Evolutionary conservation across 306 rosid species (phyloP).

Genomic region (Sphenostylis stenocarpa): DNA sequence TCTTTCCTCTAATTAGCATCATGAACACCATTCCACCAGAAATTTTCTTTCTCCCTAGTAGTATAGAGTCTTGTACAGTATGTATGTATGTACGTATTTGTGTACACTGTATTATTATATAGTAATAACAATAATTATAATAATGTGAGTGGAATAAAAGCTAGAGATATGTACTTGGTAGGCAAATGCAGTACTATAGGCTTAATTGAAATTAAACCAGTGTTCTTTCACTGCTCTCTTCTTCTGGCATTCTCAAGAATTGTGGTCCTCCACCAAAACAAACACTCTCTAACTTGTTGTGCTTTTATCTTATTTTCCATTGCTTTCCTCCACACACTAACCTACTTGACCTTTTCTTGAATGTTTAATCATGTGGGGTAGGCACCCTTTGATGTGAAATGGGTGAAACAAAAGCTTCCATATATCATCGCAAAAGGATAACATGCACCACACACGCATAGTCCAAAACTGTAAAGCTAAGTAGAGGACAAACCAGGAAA

Average conservation of each 20-base stretch:
- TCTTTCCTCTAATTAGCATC: background rate
- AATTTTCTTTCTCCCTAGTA: background rate
- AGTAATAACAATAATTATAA: background rate
- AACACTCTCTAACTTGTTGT: constrained; percentile 23
- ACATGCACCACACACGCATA: constrained; percentile 33
- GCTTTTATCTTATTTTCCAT: constrained; percentile 32
- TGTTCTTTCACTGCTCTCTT: constrained; percentile 11
- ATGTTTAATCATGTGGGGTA: constrained; percentile 39
- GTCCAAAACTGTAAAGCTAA: constrained; percentile 37
- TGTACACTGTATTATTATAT: too few species aligned
- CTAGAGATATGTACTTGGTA: constrained; percentile 30
- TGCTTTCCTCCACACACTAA: constrained; percentile 40
- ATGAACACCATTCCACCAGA: background rate
- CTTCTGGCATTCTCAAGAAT: background rate
- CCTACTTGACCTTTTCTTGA: constrained; percentile 44
- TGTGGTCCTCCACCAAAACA: constrained; percentile 52
- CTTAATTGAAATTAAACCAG: constrained; percentile 20
- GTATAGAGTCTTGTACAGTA: background rate
- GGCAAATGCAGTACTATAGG: constrained; percentile 32
- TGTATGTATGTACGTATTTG: background rate
- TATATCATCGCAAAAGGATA: constrained; percentile 14
- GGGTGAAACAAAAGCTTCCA: constrained; percentile 28
- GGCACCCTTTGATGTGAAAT: constrained; percentile 41
- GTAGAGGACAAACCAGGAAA: constrained; percentile 37
- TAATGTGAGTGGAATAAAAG: constrained; percentile 8